A percentile compares a stretch with the other conserved stretches of the same genome.
phyloP scores from a whole-genome alignment of 192 early-diverging fungal genomes.

The Pilobolus umbonatus region DNA sequence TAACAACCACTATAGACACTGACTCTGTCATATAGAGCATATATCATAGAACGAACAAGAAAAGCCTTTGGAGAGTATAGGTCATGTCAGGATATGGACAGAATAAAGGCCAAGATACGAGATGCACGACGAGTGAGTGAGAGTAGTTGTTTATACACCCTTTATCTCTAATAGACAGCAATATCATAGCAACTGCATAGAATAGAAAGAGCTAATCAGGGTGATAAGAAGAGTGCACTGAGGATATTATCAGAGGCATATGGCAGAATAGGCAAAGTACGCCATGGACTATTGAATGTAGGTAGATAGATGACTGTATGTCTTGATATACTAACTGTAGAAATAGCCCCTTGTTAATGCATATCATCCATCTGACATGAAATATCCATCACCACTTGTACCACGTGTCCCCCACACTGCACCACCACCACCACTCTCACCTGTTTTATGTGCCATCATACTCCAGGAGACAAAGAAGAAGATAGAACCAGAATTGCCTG shows the following conservation, averaged over 20 bases:
- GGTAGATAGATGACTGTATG: not conserved
- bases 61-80: slow-evolving; percentile 20
- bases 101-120: slow-evolving; percentile 24
- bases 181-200: slow-evolving; percentile 23
- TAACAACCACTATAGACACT: not conserved
- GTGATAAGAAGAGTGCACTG: slow-evolving; percentile 20
- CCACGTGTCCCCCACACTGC: slow-evolving; percentile 32
- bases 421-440: slow-evolving; percentile 26
- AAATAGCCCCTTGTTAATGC: slow-evolving; percentile 14
- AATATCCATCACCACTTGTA: slow-evolving; percentile 16
- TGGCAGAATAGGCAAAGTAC: slow-evolving; percentile 28
- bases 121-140: slow-evolving; percentile 24
- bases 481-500: slow-evolving; percentile 24
- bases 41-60: slow-evolving; percentile 21
- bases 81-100: slow-evolving; percentile 7
- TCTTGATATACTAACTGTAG: not conserved
- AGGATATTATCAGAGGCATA: slow-evolving; percentile 25
- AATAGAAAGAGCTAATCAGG: slow-evolving; percentile 24
- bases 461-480: not conserved
- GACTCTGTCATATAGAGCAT: slow-evolving; percentile 5
- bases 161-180: not conserved
- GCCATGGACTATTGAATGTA: slow-evolving; percentile 28
- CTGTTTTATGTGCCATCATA: slow-evolving; percentile 5
- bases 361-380: not conserved
- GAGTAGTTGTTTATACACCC: not conserved